Percentiles rank a stretch among this genome's conserved stretches.
Evolutionary conservation across 2,329 filamentous ascomycete species (phyloP).

Genomic region (Calonectria multiphialidica): DNA sequence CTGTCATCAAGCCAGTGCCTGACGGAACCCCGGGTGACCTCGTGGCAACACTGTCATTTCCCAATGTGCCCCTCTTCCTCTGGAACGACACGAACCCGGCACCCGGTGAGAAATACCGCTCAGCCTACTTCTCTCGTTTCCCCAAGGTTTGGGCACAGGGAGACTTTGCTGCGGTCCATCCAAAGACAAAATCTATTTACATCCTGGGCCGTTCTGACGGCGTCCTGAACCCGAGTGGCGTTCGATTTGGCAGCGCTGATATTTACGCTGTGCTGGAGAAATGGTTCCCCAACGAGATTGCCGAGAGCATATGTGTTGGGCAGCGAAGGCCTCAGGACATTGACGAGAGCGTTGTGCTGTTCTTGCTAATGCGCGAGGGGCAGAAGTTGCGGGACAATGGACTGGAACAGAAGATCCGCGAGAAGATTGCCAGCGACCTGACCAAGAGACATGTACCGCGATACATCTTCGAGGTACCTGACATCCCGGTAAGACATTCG

Average conservation of each 20-base stretch:
- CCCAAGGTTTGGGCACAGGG: constrained; percentile 84
- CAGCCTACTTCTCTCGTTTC: constrained; percentile 73
- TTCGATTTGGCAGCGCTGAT: constrained; percentile 84
- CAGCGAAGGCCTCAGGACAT: constrained; percentile 72
- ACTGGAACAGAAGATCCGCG: constrained; percentile 71
- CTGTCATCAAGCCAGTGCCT: constrained; percentile 57
- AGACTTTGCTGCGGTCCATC: constrained; percentile 81
- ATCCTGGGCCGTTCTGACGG: constrained; percentile 82
- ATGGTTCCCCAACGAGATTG: constrained; percentile 71
- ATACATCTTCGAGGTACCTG: constrained; percentile 83
- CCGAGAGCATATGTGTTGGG: constrained; percentile 84
- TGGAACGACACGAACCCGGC: constrained; percentile 66
- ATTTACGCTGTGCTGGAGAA: constrained; percentile 81
- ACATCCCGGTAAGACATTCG: constrained; percentile 76
- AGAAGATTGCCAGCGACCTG: constrained; percentile 73
- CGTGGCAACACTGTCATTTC: constrained; percentile 77
- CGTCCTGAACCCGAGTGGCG: constrained; percentile 82
- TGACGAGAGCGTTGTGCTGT: constrained; percentile 68
- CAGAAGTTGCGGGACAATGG: constrained; percentile 60
- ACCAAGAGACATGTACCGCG: constrained; percentile 82
- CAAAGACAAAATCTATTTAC: constrained; percentile 71
- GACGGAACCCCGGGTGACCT: constrained; percentile 80
- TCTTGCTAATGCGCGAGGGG: constrained; percentile 69
- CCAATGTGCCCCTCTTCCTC: constrained; percentile 79
- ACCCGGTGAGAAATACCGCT: constrained; percentile 68